Conservation (phyloP, 2,329 filamentous ascomycete genomes). For the Sodiomyces alkalinus region DNA sequence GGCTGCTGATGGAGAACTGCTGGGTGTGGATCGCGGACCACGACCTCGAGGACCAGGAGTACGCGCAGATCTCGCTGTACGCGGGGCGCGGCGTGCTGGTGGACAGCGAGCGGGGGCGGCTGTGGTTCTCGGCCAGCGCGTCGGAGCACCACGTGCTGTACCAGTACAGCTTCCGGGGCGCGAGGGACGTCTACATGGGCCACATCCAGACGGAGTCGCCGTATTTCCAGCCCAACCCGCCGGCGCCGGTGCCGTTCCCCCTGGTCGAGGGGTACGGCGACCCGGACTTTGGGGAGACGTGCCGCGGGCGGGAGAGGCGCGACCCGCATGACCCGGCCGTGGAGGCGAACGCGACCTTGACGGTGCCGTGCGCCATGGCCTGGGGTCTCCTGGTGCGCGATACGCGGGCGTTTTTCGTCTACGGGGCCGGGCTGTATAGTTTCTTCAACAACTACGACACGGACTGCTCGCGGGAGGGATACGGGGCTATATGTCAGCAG, state of each 20-base stretch:
- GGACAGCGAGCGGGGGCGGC: slow-evolving; percentile 23
- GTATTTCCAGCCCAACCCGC: slow-evolving; percentile 54
- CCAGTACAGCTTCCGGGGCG: slow-evolving; percentile 49
- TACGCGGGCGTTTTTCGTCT: slow-evolving; percentile 38
- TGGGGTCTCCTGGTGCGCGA: slow-evolving; percentile 51
- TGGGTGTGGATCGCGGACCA: slow-evolving; percentile 37
- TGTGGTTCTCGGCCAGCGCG: slow-evolving; percentile 50
- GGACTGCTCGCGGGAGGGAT: slow-evolving; percentile 25
- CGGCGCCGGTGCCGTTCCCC: slow-evolving; percentile 40
- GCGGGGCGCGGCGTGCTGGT: slow-evolving; percentile 34
- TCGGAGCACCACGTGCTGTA: slow-evolving; percentile 54
- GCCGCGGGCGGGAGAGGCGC: slow-evolving; percentile 14
- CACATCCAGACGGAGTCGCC: slow-evolving; percentile 56
- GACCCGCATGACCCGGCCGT: slow-evolving; percentile 3
- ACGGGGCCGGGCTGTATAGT: slow-evolving; percentile 51
- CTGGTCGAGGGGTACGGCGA: slow-evolving; percentile 26
- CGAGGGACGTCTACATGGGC: slow-evolving; percentile 46
- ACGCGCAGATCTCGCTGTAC: slow-evolving; percentile 35
- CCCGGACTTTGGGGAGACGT: slow-evolving; percentile 34
- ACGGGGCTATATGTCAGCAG: slow-evolving; percentile 28
- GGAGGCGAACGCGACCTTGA: slow-evolving; percentile 12
- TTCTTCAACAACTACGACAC: slow-evolving; percentile 52
- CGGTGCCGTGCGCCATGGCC: slow-evolving; percentile 35
- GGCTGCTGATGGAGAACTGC: slow-evolving; percentile 26
- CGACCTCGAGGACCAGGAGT: slow-evolving; percentile 33